Percentiles rank a stretch among this genome's conserved stretches.
Conservation (phyloP, 176 grass and related monocot genomes). For the Paspalum notatum region DNA sequence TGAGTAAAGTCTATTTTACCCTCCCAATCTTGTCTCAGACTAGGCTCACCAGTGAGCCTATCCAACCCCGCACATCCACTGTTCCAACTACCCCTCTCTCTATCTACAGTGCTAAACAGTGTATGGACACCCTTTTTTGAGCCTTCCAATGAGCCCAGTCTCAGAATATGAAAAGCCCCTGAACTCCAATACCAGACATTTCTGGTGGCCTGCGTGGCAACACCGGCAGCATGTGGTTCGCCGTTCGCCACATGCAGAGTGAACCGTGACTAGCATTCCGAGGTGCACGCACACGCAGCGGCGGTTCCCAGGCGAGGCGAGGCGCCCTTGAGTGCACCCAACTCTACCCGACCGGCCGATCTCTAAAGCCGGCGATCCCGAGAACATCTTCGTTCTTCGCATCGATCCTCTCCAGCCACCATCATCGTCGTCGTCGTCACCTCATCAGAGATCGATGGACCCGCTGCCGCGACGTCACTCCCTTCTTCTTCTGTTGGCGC, state of each 20-base stretch:
- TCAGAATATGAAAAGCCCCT: too few species aligned
- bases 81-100: too few species aligned
- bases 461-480: not conserved
- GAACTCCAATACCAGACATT: too few species aligned
- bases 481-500: not conserved
- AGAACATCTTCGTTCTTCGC: not conserved
- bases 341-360: not conserved
- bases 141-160: too few species aligned
- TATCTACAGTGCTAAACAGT: too few species aligned
- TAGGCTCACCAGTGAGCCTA: too few species aligned
- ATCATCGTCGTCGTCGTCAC: not conserved
- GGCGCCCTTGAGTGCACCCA: conserved; percentile 30
- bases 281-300: not conserved
- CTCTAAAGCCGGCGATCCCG: conserved; percentile 39
- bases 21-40: too few species aligned
- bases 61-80: too few species aligned
- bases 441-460: not conserved
- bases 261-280: conserved; percentile 18
- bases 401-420: not conserved
- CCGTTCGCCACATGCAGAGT: not conserved
- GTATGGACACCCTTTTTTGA: too few species aligned
- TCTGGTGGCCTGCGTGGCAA: not conserved
- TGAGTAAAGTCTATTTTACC: too few species aligned
- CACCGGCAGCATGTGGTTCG: not conserved
- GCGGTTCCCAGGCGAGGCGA: not conserved